Evolutionary conservation across 2,329 filamentous ascomycete genomes (phyloP), one percentile per base, ranked within the genome.

Genomic region (Paracorniculantispora psalliotae): DNA sequence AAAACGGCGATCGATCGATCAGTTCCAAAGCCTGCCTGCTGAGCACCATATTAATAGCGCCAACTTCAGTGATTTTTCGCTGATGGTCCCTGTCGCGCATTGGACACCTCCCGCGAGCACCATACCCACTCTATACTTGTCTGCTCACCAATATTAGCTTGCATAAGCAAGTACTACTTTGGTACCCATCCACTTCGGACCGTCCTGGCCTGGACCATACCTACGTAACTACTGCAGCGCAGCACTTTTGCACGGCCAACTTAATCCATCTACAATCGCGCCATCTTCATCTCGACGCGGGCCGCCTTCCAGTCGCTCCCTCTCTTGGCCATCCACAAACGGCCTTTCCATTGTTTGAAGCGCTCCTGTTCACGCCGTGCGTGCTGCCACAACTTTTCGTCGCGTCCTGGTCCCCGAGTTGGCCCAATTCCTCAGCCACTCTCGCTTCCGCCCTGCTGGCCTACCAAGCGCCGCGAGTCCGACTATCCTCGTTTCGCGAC

Each of bases 401-500:
- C 19, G 25, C 8, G 28, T 26, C 13, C n/a, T 33, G 33, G 25
- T 2, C 37, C 19, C 33, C 25, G 19, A 33, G 30, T 50, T 23
- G 19, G 46, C 46, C 15, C 46, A 57, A 43, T 57, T 50, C 55
- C 35, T 57, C 25, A 13, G 30, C 25, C 47, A 26, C 43, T 21
- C 21, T 21, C 21, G 28, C 2, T 35, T 23, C 33, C 25, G 5
- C 17, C 39, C 37, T 9, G 44, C 28, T 39, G 19, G 17, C 21
- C 35, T 25, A n/a, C 43, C 35, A 7, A 33, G 23, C 19, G 44
- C 12, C 54, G 39, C 37, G 44, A 28, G 46, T 49, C 19, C 33
- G 25, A 43, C 54, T 19, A 26, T 30, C 33, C 33, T 57, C 44
- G 23, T 57, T n/a, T n/a, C 44, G 44, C 54, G 44, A 57, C 35